Evolutionary conservation across 2,329 filamentous ascomycete species (phyloP).

Genomic region (Arthrobotrys pseudoclavata): DNA sequence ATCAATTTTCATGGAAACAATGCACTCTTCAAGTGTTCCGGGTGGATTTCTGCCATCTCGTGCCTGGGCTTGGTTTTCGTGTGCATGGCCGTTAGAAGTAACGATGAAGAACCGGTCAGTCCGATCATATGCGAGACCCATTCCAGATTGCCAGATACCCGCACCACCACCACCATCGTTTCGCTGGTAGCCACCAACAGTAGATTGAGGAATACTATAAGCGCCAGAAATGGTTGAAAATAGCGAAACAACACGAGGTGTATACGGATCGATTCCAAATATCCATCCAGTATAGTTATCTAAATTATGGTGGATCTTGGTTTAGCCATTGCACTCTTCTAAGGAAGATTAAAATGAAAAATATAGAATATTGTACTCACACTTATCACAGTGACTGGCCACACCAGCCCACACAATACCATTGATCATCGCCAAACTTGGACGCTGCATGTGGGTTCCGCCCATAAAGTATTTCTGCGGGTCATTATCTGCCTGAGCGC

Average conservation of each 20-base stretch:
- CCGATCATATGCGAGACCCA: conserved; percentile 59
- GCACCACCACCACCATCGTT: conserved; percentile 60
- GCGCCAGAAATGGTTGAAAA: conserved; percentile 68
- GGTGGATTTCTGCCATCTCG: conserved; percentile 52
- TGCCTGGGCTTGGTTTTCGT: conserved; percentile 32
- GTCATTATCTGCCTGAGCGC: conserved; percentile 69
- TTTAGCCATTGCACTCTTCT: too few relatives aligned
- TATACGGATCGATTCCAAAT: conserved; percentile 69
- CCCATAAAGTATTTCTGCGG: conserved; percentile 70
- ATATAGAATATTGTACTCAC: conserved; percentile 13
- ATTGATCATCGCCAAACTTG: conserved; percentile 69
- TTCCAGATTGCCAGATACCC: conserved; percentile 55
- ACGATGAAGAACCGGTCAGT: conserved; percentile 62
- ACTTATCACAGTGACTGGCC: conserved; percentile 70
- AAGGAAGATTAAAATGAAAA: background rate
- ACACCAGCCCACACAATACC: conserved; percentile 71
- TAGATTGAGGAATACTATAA: conserved; percentile 65
- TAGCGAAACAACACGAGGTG: conserved; percentile 65
- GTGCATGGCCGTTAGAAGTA: conserved; percentile 64
- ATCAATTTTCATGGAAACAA: conserved; percentile 65
- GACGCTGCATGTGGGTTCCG: conserved; percentile 71
- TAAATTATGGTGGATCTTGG: background rate
- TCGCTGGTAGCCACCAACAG: conserved; percentile 60
- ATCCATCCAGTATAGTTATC: conserved; percentile 67
- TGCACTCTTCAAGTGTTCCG: conserved; percentile 62